phyloP scores from a whole-genome alignment of 768 basidiomycete genomes.

The Cystobasidium tubakii region DNA sequence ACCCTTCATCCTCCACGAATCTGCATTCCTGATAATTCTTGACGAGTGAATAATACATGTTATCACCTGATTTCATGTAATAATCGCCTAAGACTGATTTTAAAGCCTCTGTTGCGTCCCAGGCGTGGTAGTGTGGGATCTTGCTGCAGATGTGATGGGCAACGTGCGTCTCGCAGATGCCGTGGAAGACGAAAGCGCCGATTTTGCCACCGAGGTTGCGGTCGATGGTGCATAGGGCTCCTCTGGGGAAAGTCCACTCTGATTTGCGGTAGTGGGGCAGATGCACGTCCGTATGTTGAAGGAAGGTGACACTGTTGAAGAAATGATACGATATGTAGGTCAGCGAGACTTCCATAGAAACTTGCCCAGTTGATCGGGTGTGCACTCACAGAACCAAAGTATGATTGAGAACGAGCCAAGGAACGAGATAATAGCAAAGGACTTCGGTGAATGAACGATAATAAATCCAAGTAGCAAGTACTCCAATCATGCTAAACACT shows the following conservation, averaged over 20 bases:
- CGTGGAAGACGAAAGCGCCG: constrained; percentile 76
- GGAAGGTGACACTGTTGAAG: constrained; percentile 55
- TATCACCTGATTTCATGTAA: constrained; percentile 50
- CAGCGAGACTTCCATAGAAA: no score
- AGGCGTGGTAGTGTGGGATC: constrained; percentile 79
- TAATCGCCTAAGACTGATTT: constrained; percentile 64
- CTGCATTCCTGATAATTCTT: constrained; percentile 57
- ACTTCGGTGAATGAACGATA: constrained; percentile 61
- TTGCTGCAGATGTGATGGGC: constrained; percentile 87
- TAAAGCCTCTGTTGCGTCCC: constrained; percentile 84
- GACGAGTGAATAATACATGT: constrained; percentile 58
- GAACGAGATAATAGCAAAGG: constrained; percentile 73
- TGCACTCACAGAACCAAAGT: constrained; percentile 38
- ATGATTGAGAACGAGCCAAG: constrained; percentile 61
- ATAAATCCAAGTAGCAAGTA: constrained; percentile 57
- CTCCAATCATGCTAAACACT: constrained; percentile 65
- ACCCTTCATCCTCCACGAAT: constrained; percentile 92
- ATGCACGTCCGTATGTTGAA: constrained; percentile 96
- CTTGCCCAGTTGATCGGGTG: no score
- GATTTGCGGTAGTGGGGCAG: constrained; percentile 81
- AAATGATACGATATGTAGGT: constrained; percentile 61
- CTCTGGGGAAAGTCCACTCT: constrained; percentile 88
- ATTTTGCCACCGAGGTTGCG: constrained; percentile 52
- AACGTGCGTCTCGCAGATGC: constrained; percentile 62
- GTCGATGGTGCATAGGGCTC: constrained; percentile 86